Percentiles rank a stretch among this genome's conserved stretches.
phyloP scores from a whole-genome alignment of 2,329 filamentous ascomycete genomes.

The Beauveria sp. region DNA sequence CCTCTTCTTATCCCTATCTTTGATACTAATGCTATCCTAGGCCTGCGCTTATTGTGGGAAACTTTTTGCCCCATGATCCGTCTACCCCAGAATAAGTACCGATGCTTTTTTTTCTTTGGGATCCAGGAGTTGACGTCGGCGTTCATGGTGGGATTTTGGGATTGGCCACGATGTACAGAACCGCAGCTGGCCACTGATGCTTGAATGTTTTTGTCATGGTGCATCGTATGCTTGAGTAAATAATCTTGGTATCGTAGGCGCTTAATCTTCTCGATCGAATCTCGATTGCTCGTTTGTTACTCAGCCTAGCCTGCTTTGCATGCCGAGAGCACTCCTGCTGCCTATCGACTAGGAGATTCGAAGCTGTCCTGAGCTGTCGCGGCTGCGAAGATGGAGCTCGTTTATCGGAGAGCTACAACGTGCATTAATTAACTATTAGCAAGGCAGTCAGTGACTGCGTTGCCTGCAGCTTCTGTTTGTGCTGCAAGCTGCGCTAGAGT shows the following conservation, averaged over 20 bases:
- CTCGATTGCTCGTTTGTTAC: background rate
- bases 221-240: too few relatives aligned
- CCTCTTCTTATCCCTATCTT: background rate
- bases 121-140: background rate
- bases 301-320: background rate
- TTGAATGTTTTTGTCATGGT: too few relatives aligned
- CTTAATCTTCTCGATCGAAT: too few relatives aligned
- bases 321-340: background rate
- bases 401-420: background rate
- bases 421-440: background rate
- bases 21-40: constrained; percentile 48
- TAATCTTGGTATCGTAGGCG: too few relatives aligned
- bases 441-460: background rate
- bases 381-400: background rate
- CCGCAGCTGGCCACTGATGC: too few relatives aligned
- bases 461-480: background rate
- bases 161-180: background rate
- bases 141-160: background rate
- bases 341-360: background rate
- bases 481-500: background rate
- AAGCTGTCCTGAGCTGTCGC: background rate
- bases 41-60: constrained; percentile 90
- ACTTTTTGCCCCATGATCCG: constrained; percentile 84
- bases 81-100: constrained; percentile 16
- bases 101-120: too few relatives aligned